Percentiles rank a stretch among this genome's conserved stretches.
phyloP scores from a whole-genome alignment of 257 asterid species.

The Capsicum baccatum region DNA sequence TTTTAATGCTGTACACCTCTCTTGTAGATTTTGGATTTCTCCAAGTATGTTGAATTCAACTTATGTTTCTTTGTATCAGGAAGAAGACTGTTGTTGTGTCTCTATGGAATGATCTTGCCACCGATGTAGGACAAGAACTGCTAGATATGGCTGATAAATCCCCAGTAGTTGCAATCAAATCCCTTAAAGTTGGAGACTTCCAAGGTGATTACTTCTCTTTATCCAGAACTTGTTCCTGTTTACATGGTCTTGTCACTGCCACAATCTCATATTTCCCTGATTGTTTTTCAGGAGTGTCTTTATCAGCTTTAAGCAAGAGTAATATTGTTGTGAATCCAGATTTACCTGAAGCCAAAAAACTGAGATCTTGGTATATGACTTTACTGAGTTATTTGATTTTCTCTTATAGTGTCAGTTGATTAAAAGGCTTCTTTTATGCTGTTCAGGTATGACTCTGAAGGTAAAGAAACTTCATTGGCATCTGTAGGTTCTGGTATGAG shows the following conservation, averaged over 20 bases:
- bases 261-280: not conserved
- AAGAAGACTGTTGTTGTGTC: slow-evolving; percentile 68
- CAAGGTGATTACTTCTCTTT: slow-evolving; percentile 57
- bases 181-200: slow-evolving; percentile 88
- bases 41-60: not conserved
- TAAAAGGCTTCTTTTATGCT: slow-evolving; percentile 13
- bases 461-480: slow-evolving; percentile 75
- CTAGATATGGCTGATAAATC: slow-evolving; percentile 84
- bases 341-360: slow-evolving; percentile 75
- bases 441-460: slow-evolving; percentile 87
- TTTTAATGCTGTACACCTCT: not conserved
- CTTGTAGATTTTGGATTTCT: not conserved
- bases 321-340: slow-evolving; percentile 70
- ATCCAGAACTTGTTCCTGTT: not conserved
- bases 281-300: slow-evolving; percentile 68
- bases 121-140: slow-evolving; percentile 54
- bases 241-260: not conserved
- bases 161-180: slow-evolving; percentile 89
- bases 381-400: not conserved
- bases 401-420: not conserved
- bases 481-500: slow-evolving; percentile 73
- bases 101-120: slow-evolving; percentile 51
- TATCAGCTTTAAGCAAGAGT: slow-evolving; percentile 85
- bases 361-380: slow-evolving; percentile 73
- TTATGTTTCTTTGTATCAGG: slow-evolving; percentile 48